Conservation (phyloP, 2,329 filamentous ascomycete species). For the Penicillium glabrum region DNA sequence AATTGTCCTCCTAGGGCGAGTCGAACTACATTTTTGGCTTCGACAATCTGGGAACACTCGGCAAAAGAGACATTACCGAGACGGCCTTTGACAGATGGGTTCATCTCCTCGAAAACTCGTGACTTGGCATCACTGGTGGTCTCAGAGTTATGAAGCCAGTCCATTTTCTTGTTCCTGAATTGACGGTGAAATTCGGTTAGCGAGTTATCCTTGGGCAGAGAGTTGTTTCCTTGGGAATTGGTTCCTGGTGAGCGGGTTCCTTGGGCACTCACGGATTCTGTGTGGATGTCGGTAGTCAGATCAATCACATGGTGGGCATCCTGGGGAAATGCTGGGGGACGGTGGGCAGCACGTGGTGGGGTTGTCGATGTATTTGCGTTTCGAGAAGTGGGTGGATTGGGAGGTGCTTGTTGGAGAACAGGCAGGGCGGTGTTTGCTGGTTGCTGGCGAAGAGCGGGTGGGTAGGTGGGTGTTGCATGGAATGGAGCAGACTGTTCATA, state of each 20-base stretch:
- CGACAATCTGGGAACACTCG: background rate
- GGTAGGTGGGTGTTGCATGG: no score
- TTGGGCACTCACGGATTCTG: conserved; percentile 9
- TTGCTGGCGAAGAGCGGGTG: no score
- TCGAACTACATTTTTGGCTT: background rate
- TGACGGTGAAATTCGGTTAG: conserved; percentile 21
- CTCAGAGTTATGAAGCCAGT: conserved; percentile 25
- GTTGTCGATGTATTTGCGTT: background rate
- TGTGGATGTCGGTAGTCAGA: conserved; percentile 5
- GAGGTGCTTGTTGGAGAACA: background rate
- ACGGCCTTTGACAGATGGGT: background rate
- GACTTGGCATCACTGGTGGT: background rate
- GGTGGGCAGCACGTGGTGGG: background rate
- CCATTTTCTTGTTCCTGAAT: conserved; percentile 32
- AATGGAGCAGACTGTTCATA: no score
- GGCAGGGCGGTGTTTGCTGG: background rate
- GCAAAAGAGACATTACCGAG: background rate
- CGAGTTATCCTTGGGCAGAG: background rate
- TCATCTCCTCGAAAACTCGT: background rate
- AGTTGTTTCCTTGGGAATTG: background rate
- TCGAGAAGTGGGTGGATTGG: background rate
- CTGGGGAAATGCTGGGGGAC: no score
- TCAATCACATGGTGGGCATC: conserved; percentile 5
- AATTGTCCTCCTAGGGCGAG: background rate
- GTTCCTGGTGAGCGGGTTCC: background rate